Evolutionary conservation across 768 basidiomycete genomes (phyloP), one percentile per base, ranked within the genome.

Genomic region (Rhodotorula paludigena): DNA sequence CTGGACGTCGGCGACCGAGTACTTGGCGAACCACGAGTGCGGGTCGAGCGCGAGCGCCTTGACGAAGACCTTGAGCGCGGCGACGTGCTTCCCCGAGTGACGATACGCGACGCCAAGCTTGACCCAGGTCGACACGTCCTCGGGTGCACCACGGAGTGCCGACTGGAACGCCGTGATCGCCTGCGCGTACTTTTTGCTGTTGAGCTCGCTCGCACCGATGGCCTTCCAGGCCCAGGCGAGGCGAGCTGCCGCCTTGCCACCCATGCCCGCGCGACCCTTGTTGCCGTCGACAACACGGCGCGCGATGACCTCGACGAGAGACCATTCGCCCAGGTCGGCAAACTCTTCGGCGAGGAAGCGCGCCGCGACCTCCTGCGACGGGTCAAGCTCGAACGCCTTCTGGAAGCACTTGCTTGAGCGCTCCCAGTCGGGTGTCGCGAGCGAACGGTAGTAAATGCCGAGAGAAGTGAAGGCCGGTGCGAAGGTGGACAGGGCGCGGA

Each of bases 141-240:
- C 84, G 3, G 86, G 83, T 2, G 64, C 59, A 21, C 74, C 75
- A 0, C 75, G 66, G 8, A 74, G 65, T 2, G 74, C 74, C 10
- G 69, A 32, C 44, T 76, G 75, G 53, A 76, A 65, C 11, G 75
- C 74, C 39, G 60, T 42, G 57, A 74, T 72, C 3, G 75, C 75
- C 44, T 69, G 60, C 20, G 60, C 60, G 57, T 62, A 76, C 36
- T 69, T 63, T 33, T 74, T 69, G 63, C 64, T 61, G 52, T 68
- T 67, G 79, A 93, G 80, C 77, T 93, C 92, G 3, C 92, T 92
- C 1, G 90, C 85, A 2, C 92, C 96, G 42, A 91, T 79, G 30
- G 92, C 93, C 78, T 96, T 97, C 93, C 94, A 99, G 6, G 96
- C 96, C 96, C 96, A 99, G 14, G 87, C 84, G 74, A 94, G 92